phyloP scores from a whole-genome alignment of 1,284 basidiomycete species.

The Calocybe gambosa region DNA sequence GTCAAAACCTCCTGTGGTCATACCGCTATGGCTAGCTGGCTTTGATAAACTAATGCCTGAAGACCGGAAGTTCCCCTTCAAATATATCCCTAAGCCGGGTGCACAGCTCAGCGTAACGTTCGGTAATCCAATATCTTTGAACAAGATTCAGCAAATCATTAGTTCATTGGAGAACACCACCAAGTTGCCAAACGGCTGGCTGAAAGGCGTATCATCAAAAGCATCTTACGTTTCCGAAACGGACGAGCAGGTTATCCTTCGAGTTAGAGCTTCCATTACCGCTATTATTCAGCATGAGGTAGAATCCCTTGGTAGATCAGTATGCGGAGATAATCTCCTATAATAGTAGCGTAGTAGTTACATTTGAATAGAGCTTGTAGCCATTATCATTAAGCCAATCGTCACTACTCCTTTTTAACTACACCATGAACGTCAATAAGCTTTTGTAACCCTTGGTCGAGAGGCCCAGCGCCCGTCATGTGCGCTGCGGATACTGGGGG shows the following conservation, averaged over 20 bases:
- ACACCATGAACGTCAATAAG: constrained; percentile 15
- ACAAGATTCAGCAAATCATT: constrained; percentile 30
- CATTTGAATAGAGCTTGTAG: constrained; percentile 3
- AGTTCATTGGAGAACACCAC: constrained; percentile 1
- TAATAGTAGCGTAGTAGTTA: background rate
- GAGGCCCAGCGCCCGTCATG: constrained; percentile 2
- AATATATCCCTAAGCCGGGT: constrained; percentile 62
- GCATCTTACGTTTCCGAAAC: constrained; percentile 1
- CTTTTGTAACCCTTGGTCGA: constrained; percentile 12
- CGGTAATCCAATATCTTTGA: constrained; percentile 54
- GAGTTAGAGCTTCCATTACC: constrained; percentile 50
- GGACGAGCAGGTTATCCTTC: constrained; percentile 22
- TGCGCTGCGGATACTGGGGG: background rate
- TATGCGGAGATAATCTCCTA: constrained; percentile 23
- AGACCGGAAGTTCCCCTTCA: constrained; percentile 64
- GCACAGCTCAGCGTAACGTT: constrained; percentile 65
- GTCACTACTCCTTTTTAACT: constrained; percentile 4
- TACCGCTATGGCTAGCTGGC: constrained; percentile 93
- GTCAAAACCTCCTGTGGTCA: constrained; percentile 66
- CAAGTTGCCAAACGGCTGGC: constrained; percentile 4
- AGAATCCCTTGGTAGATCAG: constrained; percentile 48
- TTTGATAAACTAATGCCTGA: constrained; percentile 91
- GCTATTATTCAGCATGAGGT: constrained; percentile 54
- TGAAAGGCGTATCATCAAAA: constrained; percentile 2
- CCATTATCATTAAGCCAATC: background rate